Conservation (phyloP, 345 rosid species). For the Erysimum cheiranthoides region DNA sequence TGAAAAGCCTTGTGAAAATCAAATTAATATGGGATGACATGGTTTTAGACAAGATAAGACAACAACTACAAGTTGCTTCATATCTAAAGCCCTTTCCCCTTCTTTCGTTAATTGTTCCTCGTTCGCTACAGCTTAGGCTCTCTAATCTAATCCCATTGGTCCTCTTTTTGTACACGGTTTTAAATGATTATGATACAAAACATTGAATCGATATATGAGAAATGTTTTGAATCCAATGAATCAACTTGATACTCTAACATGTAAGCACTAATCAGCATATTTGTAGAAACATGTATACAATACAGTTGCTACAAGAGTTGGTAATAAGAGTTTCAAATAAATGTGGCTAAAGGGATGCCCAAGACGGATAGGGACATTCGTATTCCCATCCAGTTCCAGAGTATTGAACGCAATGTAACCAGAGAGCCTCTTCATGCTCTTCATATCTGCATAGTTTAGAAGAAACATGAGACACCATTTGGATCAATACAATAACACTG, state of each 20-base stretch:
- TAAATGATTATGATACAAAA: slow-evolving; percentile 1
- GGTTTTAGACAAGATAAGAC: slow-evolving; percentile 5
- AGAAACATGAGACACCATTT: slow-evolving; percentile 13
- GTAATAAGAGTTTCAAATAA: slow-evolving; percentile 10
- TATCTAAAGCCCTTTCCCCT: too few relatives aligned
- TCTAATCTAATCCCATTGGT: slow-evolving; percentile 5
- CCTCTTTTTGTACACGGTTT: background rate
- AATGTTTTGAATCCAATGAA: slow-evolving; percentile 11
- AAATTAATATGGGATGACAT: slow-evolving; percentile 19
- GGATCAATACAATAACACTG: background rate
- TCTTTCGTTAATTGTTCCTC: too few relatives aligned
- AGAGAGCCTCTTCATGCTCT: slow-evolving; percentile 72
- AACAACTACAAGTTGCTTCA: slow-evolving; percentile 1
- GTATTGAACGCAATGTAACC: slow-evolving; percentile 79
- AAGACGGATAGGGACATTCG: slow-evolving; percentile 79
- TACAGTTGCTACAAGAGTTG: slow-evolving; percentile 10
- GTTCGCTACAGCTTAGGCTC: slow-evolving; percentile 15
- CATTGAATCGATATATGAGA: background rate
- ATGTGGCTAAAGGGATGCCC: slow-evolving; percentile 57
- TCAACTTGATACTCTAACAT: slow-evolving; percentile 15
- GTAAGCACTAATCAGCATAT: background rate
- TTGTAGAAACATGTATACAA: slow-evolving; percentile 11
- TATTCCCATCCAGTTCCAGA: slow-evolving; percentile 82
- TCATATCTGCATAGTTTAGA: slow-evolving; percentile 56
- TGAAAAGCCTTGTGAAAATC: slow-evolving; percentile 14